phyloP scores from a whole-genome alignment of 192 early-diverging fungal genomes.

The Podila verticillata region DNA sequence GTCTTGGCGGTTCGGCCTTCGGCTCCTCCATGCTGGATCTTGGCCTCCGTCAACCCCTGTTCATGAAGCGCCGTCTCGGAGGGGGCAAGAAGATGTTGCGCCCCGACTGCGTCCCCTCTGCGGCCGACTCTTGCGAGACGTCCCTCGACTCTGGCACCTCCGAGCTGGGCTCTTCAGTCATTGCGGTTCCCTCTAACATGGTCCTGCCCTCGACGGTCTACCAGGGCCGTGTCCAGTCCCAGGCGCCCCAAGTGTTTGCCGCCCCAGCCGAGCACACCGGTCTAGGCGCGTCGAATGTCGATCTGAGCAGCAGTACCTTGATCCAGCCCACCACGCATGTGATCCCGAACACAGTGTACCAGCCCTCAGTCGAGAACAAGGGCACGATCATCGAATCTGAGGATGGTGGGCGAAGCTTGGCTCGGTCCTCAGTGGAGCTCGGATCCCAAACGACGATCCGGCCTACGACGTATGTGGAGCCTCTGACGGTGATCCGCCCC shows the following conservation, averaged over 20 bases:
- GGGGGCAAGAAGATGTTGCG: neutral
- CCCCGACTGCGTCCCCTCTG: conserved; percentile 10
- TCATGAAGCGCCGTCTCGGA: neutral
- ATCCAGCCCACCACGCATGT: conserved; percentile 35
- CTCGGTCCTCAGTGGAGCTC: conserved; percentile 12
- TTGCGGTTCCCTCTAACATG: conserved; percentile 6
- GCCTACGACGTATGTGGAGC: conserved; percentile 26
- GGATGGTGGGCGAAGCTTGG: neutral
- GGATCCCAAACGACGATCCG: conserved; percentile 28
- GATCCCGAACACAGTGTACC: conserved; percentile 19
- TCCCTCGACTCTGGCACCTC: conserved; percentile 5
- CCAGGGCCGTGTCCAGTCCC: conserved; percentile 28
- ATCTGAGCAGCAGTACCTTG: conserved; percentile 11
- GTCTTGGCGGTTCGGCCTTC: neutral
- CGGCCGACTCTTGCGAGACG: conserved; percentile 13
- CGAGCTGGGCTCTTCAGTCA: conserved; percentile 28
- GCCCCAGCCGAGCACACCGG: conserved; percentile 1
- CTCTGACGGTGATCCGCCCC: conserved; percentile 36
- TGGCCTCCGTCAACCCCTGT: neutral
- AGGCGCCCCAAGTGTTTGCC: conserved; percentile 13
- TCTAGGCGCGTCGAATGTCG: conserved; percentile 8
- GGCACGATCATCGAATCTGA: conserved; percentile 16
- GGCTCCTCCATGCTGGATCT: neutral
- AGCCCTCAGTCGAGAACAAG: conserved; percentile 32
- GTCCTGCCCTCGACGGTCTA: conserved; percentile 34